phyloP scores from a whole-genome alignment of 495 filamentous ascomycete genomes.

The Hypoxylon intermedium region DNA sequence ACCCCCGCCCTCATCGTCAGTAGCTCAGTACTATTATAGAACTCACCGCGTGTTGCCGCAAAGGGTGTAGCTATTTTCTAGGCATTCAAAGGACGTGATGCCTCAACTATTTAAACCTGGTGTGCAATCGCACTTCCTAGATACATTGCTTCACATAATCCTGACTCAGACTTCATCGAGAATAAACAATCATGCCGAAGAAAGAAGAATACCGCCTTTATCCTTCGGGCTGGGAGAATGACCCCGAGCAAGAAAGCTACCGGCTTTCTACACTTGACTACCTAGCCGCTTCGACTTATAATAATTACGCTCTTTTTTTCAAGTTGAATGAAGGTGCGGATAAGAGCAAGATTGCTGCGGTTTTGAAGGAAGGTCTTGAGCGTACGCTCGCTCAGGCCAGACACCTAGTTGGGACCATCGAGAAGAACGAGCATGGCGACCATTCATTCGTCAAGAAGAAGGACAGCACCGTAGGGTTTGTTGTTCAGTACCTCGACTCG shows the following conservation, averaged over 20 bases:
- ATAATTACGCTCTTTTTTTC: conserved; percentile 52
- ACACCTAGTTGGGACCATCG: conserved; percentile 54
- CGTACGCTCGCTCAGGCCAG: conserved; percentile 50
- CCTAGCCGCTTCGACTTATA: conserved; percentile 40
- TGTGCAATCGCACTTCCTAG: not conserved
- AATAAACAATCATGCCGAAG: conserved; percentile 12
- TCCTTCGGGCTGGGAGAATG: conserved; percentile 27
- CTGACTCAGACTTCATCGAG: not conserved
- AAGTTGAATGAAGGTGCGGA: conserved; percentile 43
- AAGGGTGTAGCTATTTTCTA: not conserved
- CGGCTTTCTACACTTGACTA: conserved; percentile 47
- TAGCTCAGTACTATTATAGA: not conserved
- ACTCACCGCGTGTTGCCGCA: not conserved
- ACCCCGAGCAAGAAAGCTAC: conserved; percentile 22
- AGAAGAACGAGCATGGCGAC: conserved; percentile 45
- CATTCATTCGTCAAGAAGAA: conserved; percentile 52
- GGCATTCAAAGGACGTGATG: not conserved
- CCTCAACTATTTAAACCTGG: conserved; percentile 9
- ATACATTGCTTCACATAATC: not conserved
- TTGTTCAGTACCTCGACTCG: conserved; percentile 51
- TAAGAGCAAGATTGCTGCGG: conserved; percentile 36
- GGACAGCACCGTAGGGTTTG: conserved; percentile 49
- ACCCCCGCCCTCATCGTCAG: not conserved
- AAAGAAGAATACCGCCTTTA: conserved; percentile 23
- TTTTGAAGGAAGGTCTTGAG: conserved; percentile 49